phyloP scores from a whole-genome alignment of 2,329 filamentous ascomycete genomes.

The Xylaria hypoxylon region DNA sequence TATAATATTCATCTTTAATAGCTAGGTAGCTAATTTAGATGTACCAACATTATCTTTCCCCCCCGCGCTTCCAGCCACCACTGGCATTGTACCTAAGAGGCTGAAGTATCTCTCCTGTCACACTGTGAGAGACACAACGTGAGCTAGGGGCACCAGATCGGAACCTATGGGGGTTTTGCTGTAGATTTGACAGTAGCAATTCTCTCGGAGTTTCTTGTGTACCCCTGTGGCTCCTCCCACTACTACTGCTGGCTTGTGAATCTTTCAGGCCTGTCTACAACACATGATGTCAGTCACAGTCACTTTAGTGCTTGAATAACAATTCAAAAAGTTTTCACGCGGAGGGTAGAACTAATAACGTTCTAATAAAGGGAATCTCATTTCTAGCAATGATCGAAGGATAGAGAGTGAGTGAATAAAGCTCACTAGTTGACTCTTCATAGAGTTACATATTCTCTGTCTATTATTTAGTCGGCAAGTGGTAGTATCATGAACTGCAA shows the following conservation, averaged over 20 bases:
- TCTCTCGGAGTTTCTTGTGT: slow-evolving; percentile 4
- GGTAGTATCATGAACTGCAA: neutral
- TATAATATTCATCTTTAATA: neutral
- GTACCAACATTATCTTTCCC: neutral
- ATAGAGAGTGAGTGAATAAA: neutral
- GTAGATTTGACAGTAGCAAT: slow-evolving; percentile 12
- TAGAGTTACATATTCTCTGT: neutral
- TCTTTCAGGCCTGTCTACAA: slow-evolving; percentile 5
- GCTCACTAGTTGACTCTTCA: neutral
- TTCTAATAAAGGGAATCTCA: neutral
- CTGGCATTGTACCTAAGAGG: slow-evolving; percentile 34
- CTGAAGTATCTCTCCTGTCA: slow-evolving; percentile 34
- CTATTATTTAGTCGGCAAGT: neutral
- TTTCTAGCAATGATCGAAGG: neutral
- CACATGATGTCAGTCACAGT: slow-evolving; percentile 14
- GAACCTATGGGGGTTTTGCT: slow-evolving; percentile 10
- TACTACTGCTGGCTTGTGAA: neutral
- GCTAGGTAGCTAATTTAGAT: neutral
- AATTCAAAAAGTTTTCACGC: neutral
- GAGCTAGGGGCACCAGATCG: slow-evolving; percentile 11
- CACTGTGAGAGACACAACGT: slow-evolving; percentile 33
- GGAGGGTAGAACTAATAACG: neutral
- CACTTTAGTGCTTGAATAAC: neutral
- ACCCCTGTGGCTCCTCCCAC: neutral
- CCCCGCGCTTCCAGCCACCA: slow-evolving; percentile 18